These are phyloP conservation scores for Cyanophora paradoxa DNA, from an alignment of 78 protist species.

Conservation along the genomic window DNA sequence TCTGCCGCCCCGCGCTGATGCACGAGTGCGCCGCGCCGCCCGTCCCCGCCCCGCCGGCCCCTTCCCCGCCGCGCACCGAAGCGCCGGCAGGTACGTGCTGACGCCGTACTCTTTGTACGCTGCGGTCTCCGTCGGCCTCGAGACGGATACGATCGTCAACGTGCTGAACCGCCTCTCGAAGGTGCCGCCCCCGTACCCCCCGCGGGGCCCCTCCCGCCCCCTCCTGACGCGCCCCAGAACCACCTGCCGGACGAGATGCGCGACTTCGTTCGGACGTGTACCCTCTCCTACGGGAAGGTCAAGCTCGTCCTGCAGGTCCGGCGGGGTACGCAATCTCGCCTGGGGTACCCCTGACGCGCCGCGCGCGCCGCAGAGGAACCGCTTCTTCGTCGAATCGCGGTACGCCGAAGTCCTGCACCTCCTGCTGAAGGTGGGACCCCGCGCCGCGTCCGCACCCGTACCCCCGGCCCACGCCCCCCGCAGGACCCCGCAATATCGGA, in stretches of 20 bases:
- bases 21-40: constrained; percentile 14
- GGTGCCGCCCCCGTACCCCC: no score
- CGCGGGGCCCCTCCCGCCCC: no score
- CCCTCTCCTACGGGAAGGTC: constrained; percentile 70
- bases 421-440: neutral
- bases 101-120: constrained; percentile 86
- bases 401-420: no score
- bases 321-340: no score
- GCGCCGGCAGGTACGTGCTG: no score
- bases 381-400: constrained; percentile 56
- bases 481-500: no score
- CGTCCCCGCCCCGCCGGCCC: neutral
- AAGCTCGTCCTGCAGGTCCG: constrained; percentile 45
- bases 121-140: constrained; percentile 86
- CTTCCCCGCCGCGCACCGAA: no score
- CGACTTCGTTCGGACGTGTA: constrained; percentile 42
- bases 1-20: constrained; percentile 38
- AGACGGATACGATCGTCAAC: constrained; percentile 53
- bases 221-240: no score
- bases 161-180: constrained; percentile 55
- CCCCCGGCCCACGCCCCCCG: no score
- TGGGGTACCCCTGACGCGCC: no score
- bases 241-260: constrained; percentile 34
- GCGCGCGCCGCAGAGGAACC: constrained; percentile 50
- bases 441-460: no score